Evolutionary conservation across 2,329 filamentous ascomycete species (phyloP), one percentile per base, ranked within the genome.

Genomic region (Chalara sp.): DNA sequence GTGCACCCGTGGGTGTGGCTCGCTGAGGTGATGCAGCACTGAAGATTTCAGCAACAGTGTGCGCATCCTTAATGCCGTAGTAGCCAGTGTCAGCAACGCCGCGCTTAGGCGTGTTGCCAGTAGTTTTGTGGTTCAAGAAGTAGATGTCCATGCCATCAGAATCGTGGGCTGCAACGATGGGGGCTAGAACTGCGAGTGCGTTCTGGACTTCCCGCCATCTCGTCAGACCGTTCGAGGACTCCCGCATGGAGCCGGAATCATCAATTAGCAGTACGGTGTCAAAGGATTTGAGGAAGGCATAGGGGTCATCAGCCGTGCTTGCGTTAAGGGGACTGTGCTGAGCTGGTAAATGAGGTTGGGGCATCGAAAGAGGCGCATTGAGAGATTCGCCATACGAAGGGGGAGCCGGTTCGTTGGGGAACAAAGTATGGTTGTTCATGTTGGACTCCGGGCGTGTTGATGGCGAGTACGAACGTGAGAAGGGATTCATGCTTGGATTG

Each of bases 201-300:
- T 77, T 72, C 30, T 76, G 71, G 0, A 88, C 87, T 67, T 96
- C 87, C 10, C 71, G 67, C 92, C 92, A 97, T 21, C 21, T 21
- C 21, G 21, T 21, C 21, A 21, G 21, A 3, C 21, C 21, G 21
- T 21, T 21, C 28, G 76, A 78, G n/a, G 72, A 64, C 12, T 86
- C 88, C 1, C 74, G 72, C 92, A 97, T 97, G 60, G 86, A 91
- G 5, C 82, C 81, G n/a, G 85, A 90, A 72, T 97, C 92, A 65
- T 97, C 92, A 63, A 97, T 89, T 1, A 97, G 70, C 66, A 97
- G 91, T 50, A 92, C 71, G 32, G 90, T 96, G 70, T 97, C 89
- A 65, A 96, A 96, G 12, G 76, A 76, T 41, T 70, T 67, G 5
- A 97, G 81, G 65, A 95, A 95, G 2, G 82, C 78, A 64, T 88